phyloP scores from a whole-genome alignment of 441 rosid species.

The Gossypium laxum region DNA sequence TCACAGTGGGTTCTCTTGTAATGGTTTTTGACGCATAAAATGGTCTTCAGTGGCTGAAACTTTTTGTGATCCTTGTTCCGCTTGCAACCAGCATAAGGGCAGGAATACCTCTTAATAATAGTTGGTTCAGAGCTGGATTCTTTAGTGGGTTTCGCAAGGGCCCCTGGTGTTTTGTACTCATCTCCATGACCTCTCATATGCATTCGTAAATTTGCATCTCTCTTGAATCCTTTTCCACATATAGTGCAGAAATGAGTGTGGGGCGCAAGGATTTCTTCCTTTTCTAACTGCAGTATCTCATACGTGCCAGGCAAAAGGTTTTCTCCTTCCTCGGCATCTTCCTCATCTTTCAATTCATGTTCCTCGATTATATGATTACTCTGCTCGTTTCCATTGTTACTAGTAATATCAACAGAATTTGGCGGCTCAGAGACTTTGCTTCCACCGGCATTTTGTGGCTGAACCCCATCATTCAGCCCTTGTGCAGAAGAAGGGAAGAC shows the following conservation, averaged over 20 bases:
- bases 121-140: conserved; percentile 48
- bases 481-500: conserved; percentile 33
- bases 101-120: conserved; percentile 75
- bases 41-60: conserved; percentile 87
- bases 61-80: conserved; percentile 89
- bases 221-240: conserved; percentile 86
- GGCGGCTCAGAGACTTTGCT: conserved; percentile 32
- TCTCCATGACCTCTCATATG: conserved; percentile 98
- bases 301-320: conserved; percentile 74
- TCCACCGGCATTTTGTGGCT: conserved; percentile 26
- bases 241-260: conserved; percentile 85
- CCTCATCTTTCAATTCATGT: conserved; percentile 73
- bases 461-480: conserved; percentile 29
- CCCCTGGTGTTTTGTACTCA: conserved; percentile 82
- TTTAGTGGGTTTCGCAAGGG: conserved; percentile 73
- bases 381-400: conserved; percentile 28
- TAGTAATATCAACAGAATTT: conserved; percentile 29
- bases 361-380: conserved; percentile 50
- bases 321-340: conserved; percentile 81
- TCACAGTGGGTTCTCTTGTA: conserved; percentile 93
- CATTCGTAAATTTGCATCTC: conserved; percentile 88
- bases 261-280: conserved; percentile 90
- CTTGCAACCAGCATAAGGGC: conserved; percentile 83
- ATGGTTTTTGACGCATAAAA: conserved; percentile 80
- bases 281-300: conserved; percentile 76